phyloP scores from a whole-genome alignment of 1,284 basidiomycete species.

The Cutaneotrichosporon curvatum region DNA sequence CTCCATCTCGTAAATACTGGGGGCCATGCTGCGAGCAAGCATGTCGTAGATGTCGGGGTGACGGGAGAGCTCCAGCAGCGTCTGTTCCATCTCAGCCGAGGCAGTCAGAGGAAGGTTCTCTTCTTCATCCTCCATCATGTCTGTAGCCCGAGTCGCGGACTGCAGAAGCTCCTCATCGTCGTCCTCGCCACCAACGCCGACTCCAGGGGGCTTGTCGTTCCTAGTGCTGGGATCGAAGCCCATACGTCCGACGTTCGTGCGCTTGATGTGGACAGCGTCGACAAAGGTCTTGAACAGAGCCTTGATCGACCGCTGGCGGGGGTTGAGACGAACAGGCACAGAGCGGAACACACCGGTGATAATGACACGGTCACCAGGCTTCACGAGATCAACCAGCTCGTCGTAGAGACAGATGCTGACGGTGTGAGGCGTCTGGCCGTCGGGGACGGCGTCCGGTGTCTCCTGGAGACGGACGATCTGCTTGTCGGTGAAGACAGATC shows the following conservation, averaged over 20 bases:
- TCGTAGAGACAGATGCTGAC: conserved; percentile 94
- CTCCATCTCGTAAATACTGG: conserved; percentile 96
- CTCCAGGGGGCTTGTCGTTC: conserved; percentile 54
- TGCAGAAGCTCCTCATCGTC: conserved; percentile 55
- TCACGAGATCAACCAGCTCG: conserved; percentile 88
- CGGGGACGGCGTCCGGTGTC: conserved; percentile 94
- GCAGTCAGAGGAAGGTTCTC: conserved; percentile 44
- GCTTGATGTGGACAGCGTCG: conserved; percentile 86
- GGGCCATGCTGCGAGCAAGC: conserved; percentile 78
- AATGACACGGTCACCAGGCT: conserved; percentile 87
- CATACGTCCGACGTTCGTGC: conserved; percentile 63
- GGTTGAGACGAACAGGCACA: conserved; percentile 87
- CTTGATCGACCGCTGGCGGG: conserved; percentile 83
- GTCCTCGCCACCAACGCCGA: conserved; percentile 78
- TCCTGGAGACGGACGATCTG: conserved; percentile 94
- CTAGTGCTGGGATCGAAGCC: conserved; percentile 77
- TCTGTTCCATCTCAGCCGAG: conserved; percentile 52
- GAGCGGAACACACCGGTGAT: conserved; percentile 93
- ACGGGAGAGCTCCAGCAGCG: conserved; percentile 45
- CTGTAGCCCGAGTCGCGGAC: conserved; percentile 21
- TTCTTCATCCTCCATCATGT: conserved; percentile 35
- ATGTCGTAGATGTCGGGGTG: conserved; percentile 81
- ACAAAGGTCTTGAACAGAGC: conserved; percentile 93
- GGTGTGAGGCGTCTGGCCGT: conserved; percentile 96
- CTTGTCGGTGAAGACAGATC: conserved; percentile 89